These are phyloP conservation scores for Cephalotrichum gorgonifer DNA, from an alignment of 2,329 filamentous ascomycete species.

Conservation along the genomic window DNA sequence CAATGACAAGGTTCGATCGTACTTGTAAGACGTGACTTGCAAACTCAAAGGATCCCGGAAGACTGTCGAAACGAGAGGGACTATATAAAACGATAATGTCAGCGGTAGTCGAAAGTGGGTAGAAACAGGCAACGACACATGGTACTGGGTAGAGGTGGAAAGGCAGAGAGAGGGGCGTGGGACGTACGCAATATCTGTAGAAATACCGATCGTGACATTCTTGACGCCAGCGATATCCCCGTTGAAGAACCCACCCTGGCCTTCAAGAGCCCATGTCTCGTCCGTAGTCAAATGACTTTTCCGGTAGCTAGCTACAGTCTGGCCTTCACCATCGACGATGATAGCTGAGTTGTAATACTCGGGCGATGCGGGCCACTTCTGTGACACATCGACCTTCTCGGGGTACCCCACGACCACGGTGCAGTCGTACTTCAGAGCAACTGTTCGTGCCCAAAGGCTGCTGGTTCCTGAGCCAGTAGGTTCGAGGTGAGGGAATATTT, in stretches of 20 bases:
- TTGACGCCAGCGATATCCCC: slow-evolving; percentile 31
- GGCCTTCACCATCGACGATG: slow-evolving; percentile 37
- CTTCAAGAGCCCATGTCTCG: slow-evolving; percentile 51
- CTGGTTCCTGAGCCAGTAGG: slow-evolving; percentile 48
- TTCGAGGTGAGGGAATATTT: slow-evolving; percentile 56
- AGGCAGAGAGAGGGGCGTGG: slow-evolving; percentile 6
- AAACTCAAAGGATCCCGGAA: slow-evolving; percentile 13
- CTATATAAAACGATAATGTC: too few relatives aligned
- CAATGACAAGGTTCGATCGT: slow-evolving; percentile 50
- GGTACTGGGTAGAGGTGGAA: background rate
- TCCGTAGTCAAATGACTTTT: slow-evolving; percentile 48
- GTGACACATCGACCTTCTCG: slow-evolving; percentile 31
- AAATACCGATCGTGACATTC: slow-evolving; percentile 41
- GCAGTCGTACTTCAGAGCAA: slow-evolving; percentile 49
- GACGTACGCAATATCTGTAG: slow-evolving; percentile 41
- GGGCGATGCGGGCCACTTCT: background rate
- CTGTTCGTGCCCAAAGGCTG: slow-evolving; percentile 53
- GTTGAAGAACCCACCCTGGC: slow-evolving; percentile 32
- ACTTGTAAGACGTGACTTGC: slow-evolving; percentile 45
- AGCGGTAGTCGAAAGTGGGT: background rate
- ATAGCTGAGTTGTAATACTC: slow-evolving; percentile 35
- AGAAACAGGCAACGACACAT: background rate
- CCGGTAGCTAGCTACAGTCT: slow-evolving; percentile 39
- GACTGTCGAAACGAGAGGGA: slow-evolving; percentile 8
- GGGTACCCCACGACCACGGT: slow-evolving; percentile 58